These are phyloP conservation scores for Kodamaea alishanica DNA, from an alignment of 1,139 yeast species.

Conservation along the genomic window DNA sequence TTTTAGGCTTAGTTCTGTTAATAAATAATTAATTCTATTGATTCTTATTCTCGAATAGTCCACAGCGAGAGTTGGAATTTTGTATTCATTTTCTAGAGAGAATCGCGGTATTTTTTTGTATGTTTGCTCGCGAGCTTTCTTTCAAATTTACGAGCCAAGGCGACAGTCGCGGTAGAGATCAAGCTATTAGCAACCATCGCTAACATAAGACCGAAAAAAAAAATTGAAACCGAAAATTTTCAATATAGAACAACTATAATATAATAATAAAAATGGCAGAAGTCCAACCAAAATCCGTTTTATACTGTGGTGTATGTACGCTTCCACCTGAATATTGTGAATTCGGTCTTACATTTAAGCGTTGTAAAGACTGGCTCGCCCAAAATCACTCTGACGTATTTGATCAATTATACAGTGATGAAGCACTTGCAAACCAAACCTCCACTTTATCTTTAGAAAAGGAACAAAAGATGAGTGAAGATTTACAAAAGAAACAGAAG, in stretches of 20 bases:
- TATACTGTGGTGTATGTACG: conserved; percentile 81
- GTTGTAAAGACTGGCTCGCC: conserved; percentile 82
- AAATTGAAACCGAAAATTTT: background rate
- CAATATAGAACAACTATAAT: background rate
- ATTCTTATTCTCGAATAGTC: background rate
- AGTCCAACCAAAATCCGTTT: conserved; percentile 41
- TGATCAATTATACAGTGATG: conserved; percentile 57
- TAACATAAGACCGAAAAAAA: background rate
- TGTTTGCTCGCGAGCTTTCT: too few species aligned
- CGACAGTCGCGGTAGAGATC: too few species aligned
- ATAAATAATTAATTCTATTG: background rate
- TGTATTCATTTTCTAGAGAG: too few species aligned
- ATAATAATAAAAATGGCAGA: conserved; percentile 27
- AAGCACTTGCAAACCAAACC: conserved; percentile 49
- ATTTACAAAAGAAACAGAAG: conserved; percentile 78
- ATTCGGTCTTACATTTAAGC: conserved; percentile 75
- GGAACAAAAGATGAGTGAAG: conserved; percentile 78
- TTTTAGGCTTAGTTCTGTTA: conserved; percentile 2
- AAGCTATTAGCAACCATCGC: too few species aligned
- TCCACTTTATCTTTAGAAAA: conserved; percentile 64
- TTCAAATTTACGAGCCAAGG: too few species aligned
- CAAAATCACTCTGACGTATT: conserved; percentile 56
- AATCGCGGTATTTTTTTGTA: too few species aligned
- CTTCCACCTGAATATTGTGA: conserved; percentile 95
- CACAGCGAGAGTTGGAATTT: too few species aligned